Conservation (phyloP, 176 grass and related monocot genomes). For the Saccharum spontaneum region DNA sequence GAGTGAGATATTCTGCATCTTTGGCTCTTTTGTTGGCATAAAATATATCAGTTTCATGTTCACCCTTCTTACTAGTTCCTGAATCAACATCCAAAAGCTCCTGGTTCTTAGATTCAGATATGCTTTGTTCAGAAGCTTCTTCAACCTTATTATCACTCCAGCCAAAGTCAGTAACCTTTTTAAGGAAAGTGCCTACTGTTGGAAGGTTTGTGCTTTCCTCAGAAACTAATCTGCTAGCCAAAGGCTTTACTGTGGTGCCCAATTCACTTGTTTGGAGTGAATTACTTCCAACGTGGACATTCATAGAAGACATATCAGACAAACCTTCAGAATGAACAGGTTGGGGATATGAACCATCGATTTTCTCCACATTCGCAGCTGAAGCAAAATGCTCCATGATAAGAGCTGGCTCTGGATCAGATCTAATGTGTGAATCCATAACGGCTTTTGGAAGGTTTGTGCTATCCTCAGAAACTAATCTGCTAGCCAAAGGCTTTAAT, state of each 20-base stretch:
- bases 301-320: conserved; percentile 27
- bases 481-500: conserved; percentile 38
- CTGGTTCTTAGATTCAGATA: conserved; percentile 49
- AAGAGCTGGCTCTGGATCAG: conserved; percentile 31
- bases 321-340: conserved; percentile 16
- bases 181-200: conserved; percentile 36
- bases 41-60: conserved; percentile 31
- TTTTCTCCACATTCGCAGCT: conserved; percentile 31
- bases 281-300: conserved; percentile 19
- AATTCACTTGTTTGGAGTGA: conserved; percentile 31
- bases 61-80: conserved; percentile 33
- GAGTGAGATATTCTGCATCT: conserved; percentile 5
- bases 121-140: conserved; percentile 39
- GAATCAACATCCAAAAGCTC: conserved; percentile 58
- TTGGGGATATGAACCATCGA: conserved; percentile 6
- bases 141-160: conserved; percentile 37
- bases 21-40: conserved; percentile 2
- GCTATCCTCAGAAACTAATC: conserved; percentile 56
- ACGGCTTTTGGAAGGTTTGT: conserved; percentile 33
- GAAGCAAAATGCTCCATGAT: conserved; percentile 17
- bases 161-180: conserved; percentile 35
- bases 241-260: conserved; percentile 28
- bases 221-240: conserved; percentile 42
- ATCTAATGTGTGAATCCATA: not conserved
- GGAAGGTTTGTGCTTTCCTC: conserved; percentile 59